Evolutionary conservation across 768 basidiomycete species (phyloP).

Genomic region (Coprinopsis marcescibilis): DNA sequence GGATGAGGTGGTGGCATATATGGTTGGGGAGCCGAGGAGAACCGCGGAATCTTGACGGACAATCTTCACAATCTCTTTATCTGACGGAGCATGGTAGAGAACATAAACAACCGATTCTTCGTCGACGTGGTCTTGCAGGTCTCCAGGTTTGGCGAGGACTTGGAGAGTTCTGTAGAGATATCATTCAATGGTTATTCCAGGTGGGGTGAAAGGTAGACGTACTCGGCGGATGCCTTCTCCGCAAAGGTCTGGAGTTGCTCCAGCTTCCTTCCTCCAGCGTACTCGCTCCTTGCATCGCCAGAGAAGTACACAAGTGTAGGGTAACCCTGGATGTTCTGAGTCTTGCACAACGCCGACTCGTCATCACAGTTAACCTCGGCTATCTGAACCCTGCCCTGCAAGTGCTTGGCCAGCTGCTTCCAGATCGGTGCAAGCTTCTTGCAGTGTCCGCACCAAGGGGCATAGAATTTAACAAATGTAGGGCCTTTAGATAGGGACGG

Average conservation of each 20-base stretch:
- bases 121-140: constrained; percentile 33
- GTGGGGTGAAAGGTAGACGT: constrained; percentile 38
- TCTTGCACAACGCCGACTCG: constrained; percentile 58
- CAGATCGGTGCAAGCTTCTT: constrained; percentile 87
- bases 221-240: constrained; percentile 67
- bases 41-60: constrained; percentile 32
- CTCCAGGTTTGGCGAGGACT: constrained; percentile 26
- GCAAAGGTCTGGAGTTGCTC: no score
- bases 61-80: constrained; percentile 28
- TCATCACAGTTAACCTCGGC: constrained; percentile 90
- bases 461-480: constrained; percentile 68
- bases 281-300: constrained; percentile 61
- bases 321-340: constrained; percentile 69
- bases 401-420: constrained; percentile 62
- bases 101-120: constrained; percentile 48
- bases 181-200: background rate
- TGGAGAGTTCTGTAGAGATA: constrained; percentile 22
- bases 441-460: constrained; percentile 98
- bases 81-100: constrained; percentile 41
- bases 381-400: constrained; percentile 69
- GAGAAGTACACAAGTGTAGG: constrained; percentile 73
- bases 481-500: constrained; percentile 33
- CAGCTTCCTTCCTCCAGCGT: constrained; percentile 65
- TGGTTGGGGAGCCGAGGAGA: constrained; percentile 42
- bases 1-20: constrained; percentile 36